These are phyloP conservation scores for Babesia bigemina DNA, from an alignment of 169 alveolate genomes.

Conservation along the genomic window DNA sequence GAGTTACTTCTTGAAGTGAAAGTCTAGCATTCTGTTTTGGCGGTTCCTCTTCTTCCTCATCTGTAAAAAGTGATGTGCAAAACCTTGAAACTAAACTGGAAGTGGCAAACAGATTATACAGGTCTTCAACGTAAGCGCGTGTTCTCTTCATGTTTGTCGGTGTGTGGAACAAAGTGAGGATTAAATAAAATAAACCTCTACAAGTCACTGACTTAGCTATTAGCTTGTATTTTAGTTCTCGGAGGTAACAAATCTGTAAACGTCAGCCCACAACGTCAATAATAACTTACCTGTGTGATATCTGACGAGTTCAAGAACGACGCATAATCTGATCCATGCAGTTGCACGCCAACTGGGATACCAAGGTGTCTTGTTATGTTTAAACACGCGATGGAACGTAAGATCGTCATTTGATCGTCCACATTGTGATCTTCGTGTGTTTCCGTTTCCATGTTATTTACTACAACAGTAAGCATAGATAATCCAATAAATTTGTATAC, in stretches of 20 bases:
- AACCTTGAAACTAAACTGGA: slow-evolving; percentile 14
- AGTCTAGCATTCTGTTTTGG: background rate
- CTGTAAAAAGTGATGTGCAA: background rate
- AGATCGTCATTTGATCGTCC: slow-evolving; percentile 57
- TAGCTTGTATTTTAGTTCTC: slow-evolving; percentile 73
- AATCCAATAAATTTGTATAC: slow-evolving; percentile 47
- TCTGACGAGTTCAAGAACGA: slow-evolving; percentile 21
- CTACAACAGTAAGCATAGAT: slow-evolving; percentile 62
- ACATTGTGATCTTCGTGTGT: slow-evolving; percentile 25
- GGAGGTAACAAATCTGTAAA: slow-evolving; percentile 52
- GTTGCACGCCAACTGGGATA: slow-evolving; percentile 49
- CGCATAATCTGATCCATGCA: slow-evolving; percentile 64
- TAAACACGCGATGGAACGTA: slow-evolving; percentile 43
- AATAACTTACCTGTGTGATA: slow-evolving; percentile 6
- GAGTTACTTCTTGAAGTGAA: slow-evolving; percentile 4
- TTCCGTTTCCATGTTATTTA: slow-evolving; percentile 62
- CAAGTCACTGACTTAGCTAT: slow-evolving; percentile 73
- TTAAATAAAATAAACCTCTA: slow-evolving; percentile 74
- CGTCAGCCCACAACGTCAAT: background rate
- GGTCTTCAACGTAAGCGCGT: slow-evolving; percentile 63
- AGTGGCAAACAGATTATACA: slow-evolving; percentile 51
- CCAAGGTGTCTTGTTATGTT: slow-evolving; percentile 55
- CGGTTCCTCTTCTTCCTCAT: background rate
- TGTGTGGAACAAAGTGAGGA: slow-evolving; percentile 71
- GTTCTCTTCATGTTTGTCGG: slow-evolving; percentile 71